phyloP scores from a whole-genome alignment of 371 early-diverging fungal genomes.

The Actinomortierella wolfii region DNA sequence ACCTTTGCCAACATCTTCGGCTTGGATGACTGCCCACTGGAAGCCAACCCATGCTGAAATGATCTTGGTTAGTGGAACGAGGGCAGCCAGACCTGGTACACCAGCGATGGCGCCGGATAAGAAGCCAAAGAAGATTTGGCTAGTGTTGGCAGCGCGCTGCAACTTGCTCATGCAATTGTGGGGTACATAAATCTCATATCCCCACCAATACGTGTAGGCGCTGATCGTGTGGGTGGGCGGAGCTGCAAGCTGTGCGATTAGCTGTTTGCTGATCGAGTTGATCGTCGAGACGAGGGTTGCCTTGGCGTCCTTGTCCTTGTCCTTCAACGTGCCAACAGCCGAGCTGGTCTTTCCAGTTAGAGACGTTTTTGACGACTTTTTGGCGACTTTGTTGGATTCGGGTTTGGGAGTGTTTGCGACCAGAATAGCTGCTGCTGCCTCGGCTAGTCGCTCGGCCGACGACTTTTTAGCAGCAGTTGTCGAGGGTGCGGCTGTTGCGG shows the following conservation, averaged over 20 bases:
- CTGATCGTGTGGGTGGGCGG: conserved; percentile 38
- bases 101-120: conserved; percentile 29
- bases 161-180: conserved; percentile 46
- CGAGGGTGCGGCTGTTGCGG: neutral
- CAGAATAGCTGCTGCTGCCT: too few species aligned
- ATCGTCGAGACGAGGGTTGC: conserved; percentile 28
- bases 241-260: conserved; percentile 10
- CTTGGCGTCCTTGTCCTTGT: neutral
- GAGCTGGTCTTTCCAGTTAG: neutral
- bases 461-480: neutral
- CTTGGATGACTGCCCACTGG: conserved; percentile 46
- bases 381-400: neutral
- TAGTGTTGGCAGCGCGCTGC: conserved; percentile 37
- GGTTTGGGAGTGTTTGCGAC: conserved; percentile 5
- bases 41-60: conserved; percentile 50
- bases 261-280: conserved; percentile 37
- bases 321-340: neutral
- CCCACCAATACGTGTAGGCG: conserved; percentile 50
- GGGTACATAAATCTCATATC: conserved; percentile 50
- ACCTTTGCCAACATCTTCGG: conserved; percentile 41
- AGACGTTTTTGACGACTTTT: neutral
- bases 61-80: conserved; percentile 44
- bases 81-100: conserved; percentile 37
- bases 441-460: too few species aligned
- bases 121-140: conserved; percentile 47